Percentiles rank a stretch among this genome's conserved stretches.
phyloP scores from a whole-genome alignment of 139 green algal genomes.

The Tetraselmis chui region DNA sequence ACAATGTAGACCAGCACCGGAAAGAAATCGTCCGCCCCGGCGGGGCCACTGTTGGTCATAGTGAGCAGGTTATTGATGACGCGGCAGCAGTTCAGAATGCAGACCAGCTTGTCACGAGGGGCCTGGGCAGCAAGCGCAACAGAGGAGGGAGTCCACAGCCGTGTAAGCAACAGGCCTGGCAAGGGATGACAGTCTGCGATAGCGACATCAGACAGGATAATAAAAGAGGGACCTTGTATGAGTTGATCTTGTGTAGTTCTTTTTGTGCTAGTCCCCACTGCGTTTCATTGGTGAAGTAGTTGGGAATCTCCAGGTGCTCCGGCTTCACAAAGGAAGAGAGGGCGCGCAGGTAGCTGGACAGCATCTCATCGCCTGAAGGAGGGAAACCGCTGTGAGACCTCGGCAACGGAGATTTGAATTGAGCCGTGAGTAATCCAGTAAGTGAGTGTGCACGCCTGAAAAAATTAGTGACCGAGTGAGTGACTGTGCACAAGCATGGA shows the following conservation, averaged over 20 bases:
- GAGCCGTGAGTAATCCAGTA: too few species aligned
- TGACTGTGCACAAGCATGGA: too few species aligned
- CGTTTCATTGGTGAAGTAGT: conserved; percentile 25
- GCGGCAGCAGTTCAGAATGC: conserved; percentile 83
- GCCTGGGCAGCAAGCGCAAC: conserved; percentile 58
- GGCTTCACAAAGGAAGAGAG: conserved; percentile 60
- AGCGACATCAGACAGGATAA: too few species aligned
- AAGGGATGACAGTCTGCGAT: too few species aligned
- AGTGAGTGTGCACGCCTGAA: too few species aligned
- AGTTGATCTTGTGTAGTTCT: conserved; percentile 83
- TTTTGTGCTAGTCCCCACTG: conserved; percentile 54
- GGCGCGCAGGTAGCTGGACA: conserved; percentile 22
- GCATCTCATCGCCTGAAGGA: not conserved
- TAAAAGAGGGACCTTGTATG: conserved; percentile 82
- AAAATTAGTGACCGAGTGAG: too few species aligned
- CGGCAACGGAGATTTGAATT: too few species aligned
- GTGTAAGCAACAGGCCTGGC: too few species aligned
- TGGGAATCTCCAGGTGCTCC: conserved; percentile 78
- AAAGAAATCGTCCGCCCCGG: conserved; percentile 91
- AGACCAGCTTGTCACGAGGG: conserved; percentile 93
- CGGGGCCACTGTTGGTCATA: conserved; percentile 1
- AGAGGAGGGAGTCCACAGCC: too few species aligned
- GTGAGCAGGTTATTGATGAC: conserved; percentile 76
- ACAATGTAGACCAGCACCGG: conserved; percentile 86
- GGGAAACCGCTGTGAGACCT: too few species aligned